phyloP scores from a whole-genome alignment of 2,329 filamentous ascomycete species.

The Epichloe gansuensis region DNA sequence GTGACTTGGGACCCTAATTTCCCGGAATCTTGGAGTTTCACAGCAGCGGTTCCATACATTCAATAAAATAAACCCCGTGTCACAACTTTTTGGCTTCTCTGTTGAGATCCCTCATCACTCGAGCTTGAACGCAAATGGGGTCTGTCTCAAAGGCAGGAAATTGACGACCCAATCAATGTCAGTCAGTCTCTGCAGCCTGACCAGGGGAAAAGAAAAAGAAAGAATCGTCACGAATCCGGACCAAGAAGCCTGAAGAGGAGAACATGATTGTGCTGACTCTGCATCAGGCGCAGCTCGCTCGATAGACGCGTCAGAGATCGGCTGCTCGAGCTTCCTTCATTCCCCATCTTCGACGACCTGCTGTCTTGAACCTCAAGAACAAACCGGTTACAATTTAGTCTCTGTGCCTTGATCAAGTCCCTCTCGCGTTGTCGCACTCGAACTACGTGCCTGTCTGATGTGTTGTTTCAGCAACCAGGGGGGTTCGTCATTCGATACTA shows the following conservation, averaged over 20 bases:
- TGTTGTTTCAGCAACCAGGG: slow-evolving; percentile 5
- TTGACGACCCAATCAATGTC: background rate
- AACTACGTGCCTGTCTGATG: background rate
- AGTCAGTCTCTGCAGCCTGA: background rate
- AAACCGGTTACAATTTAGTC: background rate
- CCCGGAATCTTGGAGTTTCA: background rate
- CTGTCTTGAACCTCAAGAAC: background rate
- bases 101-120: background rate
- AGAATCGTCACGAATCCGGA: background rate
- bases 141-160: background rate
- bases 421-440: slow-evolving; percentile 1
- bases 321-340: background rate
- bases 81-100: background rate
- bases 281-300: background rate
- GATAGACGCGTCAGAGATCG: background rate
- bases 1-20: background rate
- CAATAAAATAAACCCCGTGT: background rate
- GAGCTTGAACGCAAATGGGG: background rate
- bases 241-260: background rate
- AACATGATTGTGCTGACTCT: background rate
- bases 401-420: background rate
- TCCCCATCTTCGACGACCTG: background rate
- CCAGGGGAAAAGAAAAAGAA: background rate
- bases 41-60: background rate
- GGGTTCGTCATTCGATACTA: slow-evolving; percentile 4